These are phyloP conservation scores for Corylus avellana DNA, from an alignment of 306 rosid genomes.

Conservation along the genomic window DNA sequence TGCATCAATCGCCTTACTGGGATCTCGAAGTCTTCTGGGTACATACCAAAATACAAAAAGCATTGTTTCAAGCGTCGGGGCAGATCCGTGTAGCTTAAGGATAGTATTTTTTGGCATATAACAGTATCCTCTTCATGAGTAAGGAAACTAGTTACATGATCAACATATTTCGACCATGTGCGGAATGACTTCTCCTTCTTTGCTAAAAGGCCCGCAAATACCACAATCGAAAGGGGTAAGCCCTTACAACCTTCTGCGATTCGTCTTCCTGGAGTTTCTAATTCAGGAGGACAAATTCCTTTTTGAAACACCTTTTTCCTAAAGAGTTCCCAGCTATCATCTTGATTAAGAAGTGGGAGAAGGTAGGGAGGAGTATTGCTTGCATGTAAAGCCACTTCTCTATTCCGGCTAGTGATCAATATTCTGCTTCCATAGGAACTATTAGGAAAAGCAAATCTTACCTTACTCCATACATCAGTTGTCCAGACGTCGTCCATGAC, in stretches of 20 bases:
- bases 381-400: slow-evolving; percentile 17
- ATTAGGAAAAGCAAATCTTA: slow-evolving; percentile 18
- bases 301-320: neutral
- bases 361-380: neutral
- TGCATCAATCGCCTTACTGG: neutral
- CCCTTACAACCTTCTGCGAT: neutral
- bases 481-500: slow-evolving; percentile 31
- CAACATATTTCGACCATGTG: slow-evolving; percentile 19
- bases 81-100: neutral
- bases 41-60: neutral
- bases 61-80: neutral
- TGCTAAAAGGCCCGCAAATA: neutral
- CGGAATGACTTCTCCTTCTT: neutral
- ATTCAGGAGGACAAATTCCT: neutral
- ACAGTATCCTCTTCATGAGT: neutral
- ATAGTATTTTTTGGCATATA: neutral
- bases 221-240: neutral
- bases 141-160: slow-evolving; percentile 24
- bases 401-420: slow-evolving; percentile 31
- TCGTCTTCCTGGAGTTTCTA: neutral
- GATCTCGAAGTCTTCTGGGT: neutral
- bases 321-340: slow-evolving; percentile 40
- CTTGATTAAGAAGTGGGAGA: slow-evolving; percentile 3
- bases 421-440: slow-evolving; percentile 18
- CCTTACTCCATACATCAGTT: slow-evolving; percentile 1